Conservation (phyloP, 768 basidiomycete species). For the Hemileccinum rubropunctum region DNA sequence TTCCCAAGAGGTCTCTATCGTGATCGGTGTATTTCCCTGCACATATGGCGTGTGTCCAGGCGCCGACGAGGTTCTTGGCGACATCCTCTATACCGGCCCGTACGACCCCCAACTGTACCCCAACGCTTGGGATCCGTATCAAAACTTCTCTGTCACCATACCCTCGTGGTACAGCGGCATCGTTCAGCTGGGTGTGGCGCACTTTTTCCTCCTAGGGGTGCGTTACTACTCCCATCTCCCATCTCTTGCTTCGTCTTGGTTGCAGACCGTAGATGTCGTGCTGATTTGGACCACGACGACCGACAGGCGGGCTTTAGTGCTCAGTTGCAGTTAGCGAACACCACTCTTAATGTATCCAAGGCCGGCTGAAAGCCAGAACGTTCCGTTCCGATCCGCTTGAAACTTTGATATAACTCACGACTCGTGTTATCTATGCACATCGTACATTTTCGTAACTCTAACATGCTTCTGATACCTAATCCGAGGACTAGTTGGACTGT, state of each 20-base stretch:
- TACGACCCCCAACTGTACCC: conserved; percentile 1
- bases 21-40: conserved; percentile 5
- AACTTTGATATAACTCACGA: background rate
- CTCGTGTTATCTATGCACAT: no score
- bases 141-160: conserved; percentile 8
- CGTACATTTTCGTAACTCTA: background rate
- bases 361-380: background rate
- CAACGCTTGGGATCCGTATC: background rate
- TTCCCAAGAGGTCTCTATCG: conserved; percentile 5
- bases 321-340: background rate
- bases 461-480: background rate
- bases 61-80: background rate
- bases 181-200: conserved; percentile 2
- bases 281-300: no score
- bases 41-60: background rate
- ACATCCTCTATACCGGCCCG: conserved; percentile 6
- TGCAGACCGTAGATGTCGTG: background rate
- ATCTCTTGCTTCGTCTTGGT: background rate
- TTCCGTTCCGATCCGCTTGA: background rate
- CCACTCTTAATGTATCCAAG: background rate
- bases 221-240: background rate
- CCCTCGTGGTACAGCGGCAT: conserved; percentile 1
- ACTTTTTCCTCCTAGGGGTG: conserved; percentile 8
- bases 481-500: background rate
- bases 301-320: background rate